phyloP scores from a whole-genome alignment of 2,329 filamentous ascomycete species.

The Neurospora sp. region DNA sequence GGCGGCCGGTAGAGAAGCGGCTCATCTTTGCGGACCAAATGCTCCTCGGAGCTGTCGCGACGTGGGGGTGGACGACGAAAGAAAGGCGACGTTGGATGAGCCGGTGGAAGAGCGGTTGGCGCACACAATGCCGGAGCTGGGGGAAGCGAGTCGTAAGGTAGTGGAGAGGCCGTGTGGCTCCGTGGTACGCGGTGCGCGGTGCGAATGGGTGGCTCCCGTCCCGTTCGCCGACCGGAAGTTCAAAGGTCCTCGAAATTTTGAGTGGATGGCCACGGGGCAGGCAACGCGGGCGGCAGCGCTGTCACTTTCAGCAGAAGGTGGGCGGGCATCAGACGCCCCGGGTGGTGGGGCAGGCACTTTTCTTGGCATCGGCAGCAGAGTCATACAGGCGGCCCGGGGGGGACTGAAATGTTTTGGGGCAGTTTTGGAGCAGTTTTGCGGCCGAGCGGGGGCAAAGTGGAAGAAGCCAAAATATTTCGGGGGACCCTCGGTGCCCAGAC shows the following conservation, averaged over 20 bases:
- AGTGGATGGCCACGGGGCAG: background rate
- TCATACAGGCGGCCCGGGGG: background rate
- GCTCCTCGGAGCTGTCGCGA: slow-evolving; percentile 1
- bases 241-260: background rate
- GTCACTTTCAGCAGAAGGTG: background rate
- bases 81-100: slow-evolving; percentile 15
- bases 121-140: background rate
- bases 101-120: slow-evolving; percentile 19
- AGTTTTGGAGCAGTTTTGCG: background rate
- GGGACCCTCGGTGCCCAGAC: background rate
- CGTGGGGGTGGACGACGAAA: background rate
- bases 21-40: slow-evolving; percentile 14
- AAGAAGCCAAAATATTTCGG: background rate
- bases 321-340: background rate
- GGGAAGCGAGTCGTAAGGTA: background rate
- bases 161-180: background rate
- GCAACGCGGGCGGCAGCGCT: background rate
- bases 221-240: background rate
- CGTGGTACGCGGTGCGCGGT: background rate
- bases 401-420: background rate
- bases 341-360: background rate
- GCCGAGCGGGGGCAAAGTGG: background rate
- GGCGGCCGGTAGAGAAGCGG: slow-evolving; percentile 15
- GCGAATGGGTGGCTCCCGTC: background rate
- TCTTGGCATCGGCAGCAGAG: background rate